Base-by-base conservation (phyloP, 1,284 basidiomycete species). In the Cystobasidiaceae sp. region DNA sequence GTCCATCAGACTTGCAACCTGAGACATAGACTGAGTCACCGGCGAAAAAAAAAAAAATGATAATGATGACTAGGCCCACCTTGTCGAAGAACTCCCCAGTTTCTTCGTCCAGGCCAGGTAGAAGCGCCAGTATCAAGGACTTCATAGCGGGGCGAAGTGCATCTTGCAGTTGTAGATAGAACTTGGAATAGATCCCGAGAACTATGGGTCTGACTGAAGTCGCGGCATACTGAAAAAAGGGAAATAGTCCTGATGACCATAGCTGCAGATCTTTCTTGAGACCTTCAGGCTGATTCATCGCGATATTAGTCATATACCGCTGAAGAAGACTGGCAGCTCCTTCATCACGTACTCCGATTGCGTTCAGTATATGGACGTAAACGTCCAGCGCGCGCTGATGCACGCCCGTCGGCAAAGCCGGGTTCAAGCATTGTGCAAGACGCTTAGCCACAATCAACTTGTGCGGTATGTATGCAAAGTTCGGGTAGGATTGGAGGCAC, bases 181-280 rank as follows among this genome's bases (percentile, higher is more conserved):
- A 85, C 2, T 84, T 88, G 72, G 94, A 89, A 73, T 90, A 96
- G 11, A 97, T 82, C 71, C 86, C 88, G 51, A 97, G 82, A 1
- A 97, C 80, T 9, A 86, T 83, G 0, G 92, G 92, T 85, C 93
- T 60, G 4, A 52, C 32, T 19, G 52, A 49, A 5, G 93, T 98
- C 15, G 93, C 88, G 4, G 96, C 93, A 77, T 92, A 97, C 77
- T 97, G 92, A 75, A 97, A 97, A 83, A 98, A 98, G 0, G 96
- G 96, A 74, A 99, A 94, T 8, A 99, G 78, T 3, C 96, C 96
- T 4, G 91, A 89, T 0, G 92, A 92, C 96, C 96, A 99, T 17
- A 97, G 81, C 1, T 89, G 82, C 4, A 99, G 80, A 78, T 99
- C 96, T 48, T 86, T 83, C 68, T 85, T 85, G 44, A 98, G 78